phyloP scores from a whole-genome alignment of 83 land plant genomes.

The Larix sibirica region DNA sequence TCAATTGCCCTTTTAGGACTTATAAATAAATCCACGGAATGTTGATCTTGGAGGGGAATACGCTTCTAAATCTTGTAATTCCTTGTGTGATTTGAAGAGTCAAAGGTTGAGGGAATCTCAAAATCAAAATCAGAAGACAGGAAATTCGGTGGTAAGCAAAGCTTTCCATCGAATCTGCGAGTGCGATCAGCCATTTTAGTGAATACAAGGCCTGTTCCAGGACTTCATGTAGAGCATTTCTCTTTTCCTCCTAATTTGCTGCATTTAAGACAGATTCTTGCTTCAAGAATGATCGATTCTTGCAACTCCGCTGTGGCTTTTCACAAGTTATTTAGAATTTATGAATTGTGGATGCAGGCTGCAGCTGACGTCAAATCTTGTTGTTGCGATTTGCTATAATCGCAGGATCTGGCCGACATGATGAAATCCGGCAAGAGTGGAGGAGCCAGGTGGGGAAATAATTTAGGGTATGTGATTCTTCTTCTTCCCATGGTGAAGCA shows the following conservation, averaged over 20 bases:
- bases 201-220: constrained; percentile 38
- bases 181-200: no score
- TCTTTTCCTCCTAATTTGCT: not conserved
- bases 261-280: no score
- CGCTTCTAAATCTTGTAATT: no score
- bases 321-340: not conserved
- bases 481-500: no score
- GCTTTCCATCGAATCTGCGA: constrained; percentile 28
- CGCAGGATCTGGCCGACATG: constrained; percentile 61
- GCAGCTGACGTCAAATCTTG: no score
- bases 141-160: not conserved
- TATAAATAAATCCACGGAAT: not conserved
- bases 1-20: not conserved
- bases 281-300: no score
- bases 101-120: no score
- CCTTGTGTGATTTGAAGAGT: no score
- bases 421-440: no score
- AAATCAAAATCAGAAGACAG: not conserved
- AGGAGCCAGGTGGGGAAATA: no score
- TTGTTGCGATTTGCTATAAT: not conserved
- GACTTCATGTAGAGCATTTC: constrained; percentile 27
- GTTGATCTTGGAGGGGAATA: not conserved
- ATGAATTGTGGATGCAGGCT: not conserved
- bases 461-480: no score
- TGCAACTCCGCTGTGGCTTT: no score